Evolutionary conservation across 2,329 filamentous ascomycete genomes (phyloP), one percentile per base, ranked within the genome.

Genomic region (Ophiostoma ips): DNA sequence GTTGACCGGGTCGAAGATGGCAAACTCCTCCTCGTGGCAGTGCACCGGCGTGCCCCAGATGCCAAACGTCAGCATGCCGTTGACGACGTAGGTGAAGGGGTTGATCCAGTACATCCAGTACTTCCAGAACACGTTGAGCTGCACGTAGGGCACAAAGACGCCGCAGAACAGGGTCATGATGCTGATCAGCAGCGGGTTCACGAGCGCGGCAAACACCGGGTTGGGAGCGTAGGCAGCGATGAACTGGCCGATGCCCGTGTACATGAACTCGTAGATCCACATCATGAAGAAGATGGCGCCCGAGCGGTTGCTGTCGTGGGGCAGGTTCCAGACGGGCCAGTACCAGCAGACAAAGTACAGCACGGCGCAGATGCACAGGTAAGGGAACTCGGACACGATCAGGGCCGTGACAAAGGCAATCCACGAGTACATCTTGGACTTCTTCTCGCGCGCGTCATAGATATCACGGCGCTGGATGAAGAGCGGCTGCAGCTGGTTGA

Each of bases 121-220:
- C 21, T 69, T 66, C 84, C 84, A 88, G 63, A 87, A 87, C 0
- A 63, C 57, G 9, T 78, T 74, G 19, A 88, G 71, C 24, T 72
- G 71, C 0, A 58, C 58, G 55, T 81, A 85, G 0, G 83, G 83
- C 0, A 87, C 83, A 5, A 87, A 68, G 1, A 88, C 81, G 54
- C 84, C 84, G 57, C 83, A 87, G 67, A 89, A 88, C 52, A 77
- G n/a, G 1, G 74, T 76, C 9, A 86, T 71, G 3, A 87, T 68
- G 59, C 72, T 69, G 50, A 81, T 64, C 11, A 80, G 48, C 0
- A 81, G 59, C 0, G 76, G 76, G 55, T 79, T 80, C 53, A 71
- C 69, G 5, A 81, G 66, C 0, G 74, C 66, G 0, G 77, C 77
- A 41, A 79, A 79, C 11, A 77, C 71, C 33, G 71, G 75, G 54